These are phyloP conservation scores for Paracoccidioides lutzii DNA, from an alignment of 2,329 filamentous ascomycete genomes.

Conservation along the genomic window DNA sequence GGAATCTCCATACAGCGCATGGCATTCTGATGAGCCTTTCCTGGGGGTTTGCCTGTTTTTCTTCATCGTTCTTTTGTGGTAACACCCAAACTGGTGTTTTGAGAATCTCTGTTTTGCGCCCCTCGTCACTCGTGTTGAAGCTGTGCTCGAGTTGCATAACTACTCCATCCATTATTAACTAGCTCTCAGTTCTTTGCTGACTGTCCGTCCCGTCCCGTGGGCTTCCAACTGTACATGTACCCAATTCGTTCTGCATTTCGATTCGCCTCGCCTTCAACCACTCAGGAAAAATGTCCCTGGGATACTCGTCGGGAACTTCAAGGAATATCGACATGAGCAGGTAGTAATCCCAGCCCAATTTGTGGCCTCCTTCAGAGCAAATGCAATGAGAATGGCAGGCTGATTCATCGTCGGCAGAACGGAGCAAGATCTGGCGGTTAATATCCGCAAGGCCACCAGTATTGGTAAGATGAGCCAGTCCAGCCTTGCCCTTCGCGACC, in stretches of 20 bases:
- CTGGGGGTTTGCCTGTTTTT: neutral
- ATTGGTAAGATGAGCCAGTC: constrained; percentile 34
- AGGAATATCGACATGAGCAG: constrained; percentile 51
- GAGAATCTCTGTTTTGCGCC: neutral
- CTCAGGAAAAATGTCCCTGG: constrained; percentile 8
- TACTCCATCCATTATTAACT: neutral
- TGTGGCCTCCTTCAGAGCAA: neutral
- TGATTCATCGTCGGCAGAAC: constrained; percentile 26
- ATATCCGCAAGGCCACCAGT: constrained; percentile 55
- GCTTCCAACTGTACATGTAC: neutral
- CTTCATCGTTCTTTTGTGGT: neutral
- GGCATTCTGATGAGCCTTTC: neutral
- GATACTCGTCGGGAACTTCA: constrained; percentile 14
- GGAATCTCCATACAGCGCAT: too few species aligned
- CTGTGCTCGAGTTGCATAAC: neutral
- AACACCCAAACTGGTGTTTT: neutral
- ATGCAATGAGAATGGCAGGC: neutral
- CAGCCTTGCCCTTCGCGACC: constrained; percentile 10
- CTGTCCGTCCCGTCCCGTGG: neutral
- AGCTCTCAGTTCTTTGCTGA: neutral
- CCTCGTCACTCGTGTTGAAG: neutral
- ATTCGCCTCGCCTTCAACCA: neutral
- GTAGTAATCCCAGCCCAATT: constrained; percentile 26
- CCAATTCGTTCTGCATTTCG: neutral
- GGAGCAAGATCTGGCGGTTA: constrained; percentile 51